Evolutionary conservation across 805 yeast species (phyloP).

Genomic region (Metschnikowia hibisci): DNA sequence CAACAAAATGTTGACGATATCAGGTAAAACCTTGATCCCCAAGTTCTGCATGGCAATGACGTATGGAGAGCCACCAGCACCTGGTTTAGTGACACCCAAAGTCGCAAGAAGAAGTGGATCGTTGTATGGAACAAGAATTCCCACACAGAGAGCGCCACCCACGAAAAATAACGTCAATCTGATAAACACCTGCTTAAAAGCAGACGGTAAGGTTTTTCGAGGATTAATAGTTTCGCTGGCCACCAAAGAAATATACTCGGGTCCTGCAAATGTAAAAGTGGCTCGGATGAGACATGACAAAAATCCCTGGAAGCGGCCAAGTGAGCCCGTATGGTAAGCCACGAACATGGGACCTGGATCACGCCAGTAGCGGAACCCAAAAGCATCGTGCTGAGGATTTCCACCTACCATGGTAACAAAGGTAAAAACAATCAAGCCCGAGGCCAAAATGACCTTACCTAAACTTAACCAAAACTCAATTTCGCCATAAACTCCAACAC

Average conservation of each 20-base stretch:
- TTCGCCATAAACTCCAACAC: conserved; percentile 53
- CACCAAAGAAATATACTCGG: conserved; percentile 79
- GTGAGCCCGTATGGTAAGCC: conserved; percentile 38
- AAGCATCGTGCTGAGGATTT: conserved; percentile 20
- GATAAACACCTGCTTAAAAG: conserved; percentile 69
- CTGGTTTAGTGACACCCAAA: conserved; percentile 53
- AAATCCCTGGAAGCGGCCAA: conserved; percentile 72
- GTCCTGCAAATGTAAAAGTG: conserved; percentile 78
- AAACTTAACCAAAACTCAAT: conserved; percentile 46
- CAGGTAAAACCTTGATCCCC: conserved; percentile 61
- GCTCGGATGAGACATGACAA: conserved; percentile 67
- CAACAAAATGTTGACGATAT: conserved; percentile 73
- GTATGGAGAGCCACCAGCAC: conserved; percentile 81
- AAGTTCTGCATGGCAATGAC: conserved; percentile 76
- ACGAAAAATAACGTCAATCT: conserved; percentile 65
- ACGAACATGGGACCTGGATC: conserved; percentile 19
- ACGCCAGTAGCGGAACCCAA: conserved; percentile 20
- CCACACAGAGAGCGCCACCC: conserved; percentile 74
- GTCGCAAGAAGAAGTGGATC: conserved; percentile 58
- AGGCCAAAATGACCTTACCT: conserved; percentile 30
- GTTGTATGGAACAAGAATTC: conserved; percentile 67
- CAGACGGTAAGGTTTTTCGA: conserved; percentile 67
- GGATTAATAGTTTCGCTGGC: conserved; percentile 81
- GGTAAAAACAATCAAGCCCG: conserved; percentile 18
- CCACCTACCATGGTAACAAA: conserved; percentile 21